Percentiles rank a stretch among this genome's conserved stretches.
Evolutionary conservation across 2,329 filamentous ascomycete genomes (phyloP).

Genomic region (Chrysoporthe deuterocubensis): DNA sequence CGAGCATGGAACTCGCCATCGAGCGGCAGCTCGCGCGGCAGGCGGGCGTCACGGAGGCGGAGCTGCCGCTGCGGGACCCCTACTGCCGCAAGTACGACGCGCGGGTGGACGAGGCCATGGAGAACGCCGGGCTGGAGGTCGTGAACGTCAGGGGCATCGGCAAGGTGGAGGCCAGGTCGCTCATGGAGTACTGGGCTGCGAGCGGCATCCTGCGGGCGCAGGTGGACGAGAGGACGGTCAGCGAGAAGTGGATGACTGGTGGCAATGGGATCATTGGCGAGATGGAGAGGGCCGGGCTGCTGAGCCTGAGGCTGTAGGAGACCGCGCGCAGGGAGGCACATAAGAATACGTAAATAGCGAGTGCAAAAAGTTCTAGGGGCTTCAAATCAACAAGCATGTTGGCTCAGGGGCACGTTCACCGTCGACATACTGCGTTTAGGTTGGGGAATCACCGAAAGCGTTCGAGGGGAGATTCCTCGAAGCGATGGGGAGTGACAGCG

Average conservation of each 20-base stretch:
- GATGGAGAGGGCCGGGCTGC: constrained; percentile 70
- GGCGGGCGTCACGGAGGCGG: constrained; percentile 35
- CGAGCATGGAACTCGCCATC: constrained; percentile 72
- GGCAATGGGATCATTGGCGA: constrained; percentile 84
- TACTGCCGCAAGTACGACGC: constrained; percentile 62
- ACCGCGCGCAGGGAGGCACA: neutral
- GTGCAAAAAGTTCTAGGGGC: neutral
- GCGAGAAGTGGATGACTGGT: constrained; percentile 82
- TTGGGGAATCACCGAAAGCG: too few relatives aligned
- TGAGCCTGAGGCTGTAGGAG: constrained; percentile 49
- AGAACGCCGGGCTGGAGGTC: constrained; percentile 48
- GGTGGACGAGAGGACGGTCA: constrained; percentile 72
- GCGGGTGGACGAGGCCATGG: constrained; percentile 57
- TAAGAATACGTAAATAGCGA: neutral
- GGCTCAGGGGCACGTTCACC: neutral
- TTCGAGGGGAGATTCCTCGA: neutral
- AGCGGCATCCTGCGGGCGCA: constrained; percentile 77
- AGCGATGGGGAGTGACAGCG: neutral
- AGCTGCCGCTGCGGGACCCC: constrained; percentile 49
- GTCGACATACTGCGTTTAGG: neutral
- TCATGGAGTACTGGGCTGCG: constrained; percentile 93
- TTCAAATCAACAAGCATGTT: neutral
- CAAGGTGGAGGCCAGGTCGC: constrained; percentile 73
- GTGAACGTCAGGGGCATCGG: constrained; percentile 69
- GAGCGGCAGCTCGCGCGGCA: constrained; percentile 55